phyloP scores from a whole-genome alignment of 768 basidiomycete species.

The Clitopilus passeckerianus region DNA sequence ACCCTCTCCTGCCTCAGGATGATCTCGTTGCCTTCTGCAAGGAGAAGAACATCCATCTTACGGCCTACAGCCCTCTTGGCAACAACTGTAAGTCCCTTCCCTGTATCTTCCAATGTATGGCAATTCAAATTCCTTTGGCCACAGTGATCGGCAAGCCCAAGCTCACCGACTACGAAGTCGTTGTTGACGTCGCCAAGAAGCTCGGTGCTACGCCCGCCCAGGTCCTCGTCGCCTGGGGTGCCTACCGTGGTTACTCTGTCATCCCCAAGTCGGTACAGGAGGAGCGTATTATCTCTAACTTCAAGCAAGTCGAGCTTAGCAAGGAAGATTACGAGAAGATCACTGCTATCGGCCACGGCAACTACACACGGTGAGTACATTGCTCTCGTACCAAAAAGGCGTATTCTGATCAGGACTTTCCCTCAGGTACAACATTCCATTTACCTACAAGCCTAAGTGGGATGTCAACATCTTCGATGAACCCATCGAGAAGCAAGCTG shows the following conservation, averaged over 20 bases:
- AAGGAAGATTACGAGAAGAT: slow-evolving; percentile 65
- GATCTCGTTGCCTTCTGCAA: slow-evolving; percentile 69
- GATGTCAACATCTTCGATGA: slow-evolving; percentile 70
- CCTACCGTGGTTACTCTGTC: slow-evolving; percentile 69
- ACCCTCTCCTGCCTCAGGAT: slow-evolving; percentile 74
- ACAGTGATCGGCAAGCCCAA: slow-evolving; percentile 58
- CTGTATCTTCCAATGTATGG: neutral
- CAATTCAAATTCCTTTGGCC: neutral
- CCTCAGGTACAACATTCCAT: slow-evolving; percentile 60
- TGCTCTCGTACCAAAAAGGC: neutral
- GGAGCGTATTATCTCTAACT: slow-evolving; percentile 71
- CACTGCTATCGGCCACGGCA: slow-evolving; percentile 40
- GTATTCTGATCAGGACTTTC: neutral
- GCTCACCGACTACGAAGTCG: slow-evolving; percentile 61
- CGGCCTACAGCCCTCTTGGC: slow-evolving; percentile 68
- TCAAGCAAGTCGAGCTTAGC: slow-evolving; percentile 65
- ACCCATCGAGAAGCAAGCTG: slow-evolving; percentile 43
- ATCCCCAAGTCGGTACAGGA: slow-evolving; percentile 82
- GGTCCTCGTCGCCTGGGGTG: slow-evolving; percentile 81
- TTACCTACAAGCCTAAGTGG: slow-evolving; percentile 58
- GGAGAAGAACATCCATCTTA: slow-evolving; percentile 64
- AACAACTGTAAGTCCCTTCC: slow-evolving; percentile 57
- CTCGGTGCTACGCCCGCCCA: slow-evolving; percentile 70
- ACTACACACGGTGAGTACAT: slow-evolving; percentile 32
- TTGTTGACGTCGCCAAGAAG: slow-evolving; percentile 58